Conservation (phyloP, 2,329 filamentous ascomycete species). For the Hirsutella thompsonii region DNA sequence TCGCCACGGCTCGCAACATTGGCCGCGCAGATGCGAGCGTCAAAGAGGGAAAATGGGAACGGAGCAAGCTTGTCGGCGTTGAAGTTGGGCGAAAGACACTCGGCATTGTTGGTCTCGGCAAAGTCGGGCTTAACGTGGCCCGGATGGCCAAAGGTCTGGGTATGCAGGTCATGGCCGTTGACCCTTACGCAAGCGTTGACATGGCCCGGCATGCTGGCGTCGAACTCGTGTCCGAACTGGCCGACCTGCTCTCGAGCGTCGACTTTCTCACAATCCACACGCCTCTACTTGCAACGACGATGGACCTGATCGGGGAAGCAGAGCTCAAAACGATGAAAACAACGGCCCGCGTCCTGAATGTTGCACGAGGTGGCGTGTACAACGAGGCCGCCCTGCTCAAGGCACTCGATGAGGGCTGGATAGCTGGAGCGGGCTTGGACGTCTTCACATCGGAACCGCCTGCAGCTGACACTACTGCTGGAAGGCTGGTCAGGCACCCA, state of each 20-base stretch:
- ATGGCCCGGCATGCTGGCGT: conserved; percentile 58
- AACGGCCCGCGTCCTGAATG: conserved; percentile 63
- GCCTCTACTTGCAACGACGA: conserved; percentile 63
- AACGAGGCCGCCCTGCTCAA: conserved; percentile 61
- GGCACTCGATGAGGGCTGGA: conserved; percentile 56
- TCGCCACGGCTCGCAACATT: conserved; percentile 63
- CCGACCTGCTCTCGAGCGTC: conserved; percentile 47
- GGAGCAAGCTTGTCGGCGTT: conserved; percentile 60
- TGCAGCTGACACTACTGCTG: conserved; percentile 37
- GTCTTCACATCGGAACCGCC: conserved; percentile 70
- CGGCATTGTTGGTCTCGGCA: conserved; percentile 68
- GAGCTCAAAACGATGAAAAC: conserved; percentile 62
- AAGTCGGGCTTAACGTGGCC: conserved; percentile 70
- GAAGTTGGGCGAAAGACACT: conserved; percentile 69
- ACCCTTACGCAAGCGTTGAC: conserved; percentile 66
- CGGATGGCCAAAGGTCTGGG: conserved; percentile 66
- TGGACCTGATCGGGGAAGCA: conserved; percentile 55
- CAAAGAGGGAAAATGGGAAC: conserved; percentile 64
- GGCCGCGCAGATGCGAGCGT: conserved; percentile 56
- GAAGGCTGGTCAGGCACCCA: conserved; percentile 51
- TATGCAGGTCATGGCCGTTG: conserved; percentile 63
- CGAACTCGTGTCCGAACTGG: conserved; percentile 41
- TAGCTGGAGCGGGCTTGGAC: conserved; percentile 67
- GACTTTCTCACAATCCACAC: conserved; percentile 78
- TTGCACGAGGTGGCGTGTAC: conserved; percentile 68